Conservation (phyloP, 2,329 filamentous ascomycete species). For the Tolypocladium inflatum region DNA sequence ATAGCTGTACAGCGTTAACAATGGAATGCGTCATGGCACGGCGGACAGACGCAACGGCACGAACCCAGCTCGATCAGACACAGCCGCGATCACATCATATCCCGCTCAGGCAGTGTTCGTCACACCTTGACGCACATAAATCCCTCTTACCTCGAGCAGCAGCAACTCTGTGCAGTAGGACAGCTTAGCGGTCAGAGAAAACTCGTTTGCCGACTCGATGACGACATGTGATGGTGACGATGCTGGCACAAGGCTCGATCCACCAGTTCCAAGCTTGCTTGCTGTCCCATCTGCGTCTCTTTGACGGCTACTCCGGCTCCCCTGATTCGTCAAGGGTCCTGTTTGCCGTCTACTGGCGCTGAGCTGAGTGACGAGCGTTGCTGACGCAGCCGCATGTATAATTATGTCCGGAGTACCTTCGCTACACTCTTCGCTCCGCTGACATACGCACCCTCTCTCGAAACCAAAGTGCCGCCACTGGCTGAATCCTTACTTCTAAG, state of each 20-base stretch:
- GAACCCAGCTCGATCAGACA: neutral
- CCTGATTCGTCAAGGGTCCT: neutral
- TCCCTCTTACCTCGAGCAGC: neutral
- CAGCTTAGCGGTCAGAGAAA: neutral
- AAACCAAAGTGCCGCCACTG: too few relatives aligned
- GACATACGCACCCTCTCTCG: neutral
- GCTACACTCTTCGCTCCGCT: neutral
- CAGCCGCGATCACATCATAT: slow-evolving; percentile 1
- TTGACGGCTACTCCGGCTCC: neutral
- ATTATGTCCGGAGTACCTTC: too few relatives aligned
- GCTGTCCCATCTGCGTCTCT: neutral
- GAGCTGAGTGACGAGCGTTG: neutral
- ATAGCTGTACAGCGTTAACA: neutral
- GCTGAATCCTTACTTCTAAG: neutral
- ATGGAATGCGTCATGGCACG: neutral
- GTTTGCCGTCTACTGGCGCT: neutral
- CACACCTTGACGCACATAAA: neutral
- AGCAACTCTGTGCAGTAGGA: neutral
- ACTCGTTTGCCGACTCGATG: neutral
- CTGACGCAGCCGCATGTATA: neutral
- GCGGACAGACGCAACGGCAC: neutral
- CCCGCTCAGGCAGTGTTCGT: neutral
- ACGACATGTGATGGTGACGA: neutral
- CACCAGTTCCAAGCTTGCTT: neutral
- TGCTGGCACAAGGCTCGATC: neutral